Evolutionary conservation across 345 rosid species (phyloP).

Genomic region (Populus pruinosa): DNA sequence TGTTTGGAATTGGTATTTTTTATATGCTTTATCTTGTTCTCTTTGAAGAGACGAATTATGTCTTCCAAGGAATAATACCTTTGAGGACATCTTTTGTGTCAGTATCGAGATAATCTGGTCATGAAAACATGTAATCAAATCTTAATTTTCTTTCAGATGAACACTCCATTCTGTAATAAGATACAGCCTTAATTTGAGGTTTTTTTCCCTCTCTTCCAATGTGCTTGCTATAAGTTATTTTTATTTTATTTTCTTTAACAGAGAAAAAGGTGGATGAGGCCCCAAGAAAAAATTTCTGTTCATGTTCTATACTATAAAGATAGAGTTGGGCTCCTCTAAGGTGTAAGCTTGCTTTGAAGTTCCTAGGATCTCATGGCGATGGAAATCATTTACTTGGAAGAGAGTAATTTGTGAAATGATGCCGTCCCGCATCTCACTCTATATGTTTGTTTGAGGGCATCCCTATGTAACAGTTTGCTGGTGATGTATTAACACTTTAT

Average conservation of each 20-base stretch:
- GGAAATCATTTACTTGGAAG: constrained; percentile 25
- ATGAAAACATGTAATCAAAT: neutral
- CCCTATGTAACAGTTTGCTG: constrained; percentile 26
- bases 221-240: neutral
- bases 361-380: constrained; percentile 15
- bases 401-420: constrained; percentile 27
- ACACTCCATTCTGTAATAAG: neutral
- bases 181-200: neutral
- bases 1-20: neutral
- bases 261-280: constrained; percentile 68
- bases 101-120: neutral
- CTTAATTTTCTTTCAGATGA: neutral
- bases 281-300: constrained; percentile 51
- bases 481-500: constrained; percentile 31
- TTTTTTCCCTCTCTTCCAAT: neutral
- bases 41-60: neutral
- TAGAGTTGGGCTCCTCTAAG: constrained; percentile 10
- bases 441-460: constrained; percentile 25
- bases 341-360: constrained; percentile 11
- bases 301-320: constrained; percentile 67
- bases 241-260: constrained; percentile 32
- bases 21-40: neutral
- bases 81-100: neutral
- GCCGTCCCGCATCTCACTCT: constrained; percentile 23
- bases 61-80: neutral